A percentile compares a stretch with the other conserved stretches of the same genome.
Evolutionary conservation across 805 yeast genomes (phyloP).

Genomic region (Pichia nakasei): DNA sequence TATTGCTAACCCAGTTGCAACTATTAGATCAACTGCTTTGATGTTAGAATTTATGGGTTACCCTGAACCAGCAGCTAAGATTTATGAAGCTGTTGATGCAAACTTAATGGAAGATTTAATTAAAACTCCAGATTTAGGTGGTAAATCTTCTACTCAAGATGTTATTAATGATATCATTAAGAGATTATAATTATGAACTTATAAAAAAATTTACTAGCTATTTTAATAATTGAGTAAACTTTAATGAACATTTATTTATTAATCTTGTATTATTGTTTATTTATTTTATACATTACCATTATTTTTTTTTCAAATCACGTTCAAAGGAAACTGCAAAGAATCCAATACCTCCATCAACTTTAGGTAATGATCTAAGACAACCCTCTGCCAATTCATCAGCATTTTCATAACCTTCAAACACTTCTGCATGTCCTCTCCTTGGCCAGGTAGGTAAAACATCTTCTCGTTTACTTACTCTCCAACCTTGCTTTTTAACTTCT

Average conservation of each 20-base stretch:
- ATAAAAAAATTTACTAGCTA: not conserved
- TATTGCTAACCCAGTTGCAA: conserved; percentile 93
- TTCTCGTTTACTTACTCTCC: conserved; percentile 56
- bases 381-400: conserved; percentile 65
- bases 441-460: conserved; percentile 80
- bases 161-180: conserved; percentile 77
- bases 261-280: conserved; percentile 30
- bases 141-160: conserved; percentile 75
- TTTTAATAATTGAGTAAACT: conserved; percentile 8
- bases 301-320: conserved; percentile 22
- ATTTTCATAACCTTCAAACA: conserved; percentile 44
- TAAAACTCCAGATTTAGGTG: conserved; percentile 95
- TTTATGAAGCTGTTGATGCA: conserved; percentile 91
- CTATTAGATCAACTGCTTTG: conserved; percentile 94
- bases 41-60: conserved; percentile 96
- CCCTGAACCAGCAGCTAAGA: conserved; percentile 81
- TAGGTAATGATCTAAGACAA: conserved; percentile 79
- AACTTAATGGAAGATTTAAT: conserved; percentile 70
- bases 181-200: conserved; percentile 27
- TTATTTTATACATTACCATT: conserved; percentile 21
- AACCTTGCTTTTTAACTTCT: conserved; percentile 56
- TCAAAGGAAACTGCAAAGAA: conserved; percentile 93
- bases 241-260: conserved; percentile 2
- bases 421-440: conserved; percentile 70
- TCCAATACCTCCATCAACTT: conserved; percentile 96